These are phyloP conservation scores for Hsuehochloa calcarea DNA, from an alignment of 176 grass and related monocot genomes.

Conservation along the genomic window DNA sequence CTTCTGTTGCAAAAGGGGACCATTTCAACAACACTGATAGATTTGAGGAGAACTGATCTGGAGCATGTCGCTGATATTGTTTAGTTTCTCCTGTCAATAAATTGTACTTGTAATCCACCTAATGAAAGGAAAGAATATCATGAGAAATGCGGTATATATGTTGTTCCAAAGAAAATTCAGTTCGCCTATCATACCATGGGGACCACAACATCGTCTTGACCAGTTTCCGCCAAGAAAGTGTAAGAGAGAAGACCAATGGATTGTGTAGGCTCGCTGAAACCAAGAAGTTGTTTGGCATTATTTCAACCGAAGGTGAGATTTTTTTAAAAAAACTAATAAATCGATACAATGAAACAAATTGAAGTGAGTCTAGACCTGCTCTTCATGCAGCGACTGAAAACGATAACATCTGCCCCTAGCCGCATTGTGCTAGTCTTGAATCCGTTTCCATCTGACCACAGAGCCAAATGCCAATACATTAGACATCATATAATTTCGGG, in stretches of 20 bases:
- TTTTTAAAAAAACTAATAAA: background rate
- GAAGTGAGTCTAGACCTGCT: conserved; percentile 31
- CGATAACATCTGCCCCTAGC: conserved; percentile 77
- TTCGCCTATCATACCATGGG: conserved; percentile 46
- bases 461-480: background rate
- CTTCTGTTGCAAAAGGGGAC: conserved; percentile 76
- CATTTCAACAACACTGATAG: conserved; percentile 67
- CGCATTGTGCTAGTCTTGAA: conserved; percentile 96
- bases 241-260: conserved; percentile 83
- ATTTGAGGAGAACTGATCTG: conserved; percentile 66
- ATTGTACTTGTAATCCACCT: conserved; percentile 84
- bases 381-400: conserved; percentile 63
- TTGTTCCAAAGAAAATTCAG: background rate
- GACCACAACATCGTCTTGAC: conserved; percentile 60
- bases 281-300: conserved; percentile 5
- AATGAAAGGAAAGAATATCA: conserved; percentile 13
- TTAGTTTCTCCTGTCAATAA: conserved; percentile 43
- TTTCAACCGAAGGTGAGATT: background rate
- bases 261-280: conserved; percentile 56
- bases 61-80: conserved; percentile 29
- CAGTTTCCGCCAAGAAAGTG: conserved; percentile 59
- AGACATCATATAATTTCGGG: background rate
- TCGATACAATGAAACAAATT: background rate
- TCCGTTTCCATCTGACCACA: conserved; percentile 73
- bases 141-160: background rate